A percentile compares a stretch with the other conserved stretches of the same genome.
Conservation (phyloP, 208 protist species). For the Leishmania guyanensis region DNA sequence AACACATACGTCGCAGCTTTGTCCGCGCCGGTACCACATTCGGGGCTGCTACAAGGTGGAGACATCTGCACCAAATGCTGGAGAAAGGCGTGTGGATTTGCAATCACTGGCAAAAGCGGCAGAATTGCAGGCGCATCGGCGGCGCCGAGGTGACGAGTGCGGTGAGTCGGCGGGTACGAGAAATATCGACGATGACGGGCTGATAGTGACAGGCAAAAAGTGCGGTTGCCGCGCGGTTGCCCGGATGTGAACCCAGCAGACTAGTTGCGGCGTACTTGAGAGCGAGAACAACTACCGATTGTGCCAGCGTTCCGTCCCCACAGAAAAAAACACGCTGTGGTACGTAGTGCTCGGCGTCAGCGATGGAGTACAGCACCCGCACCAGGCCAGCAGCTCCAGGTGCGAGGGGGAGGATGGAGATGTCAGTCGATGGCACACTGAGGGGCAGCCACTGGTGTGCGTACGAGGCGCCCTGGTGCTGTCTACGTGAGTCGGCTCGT, state of each 20-base stretch:
- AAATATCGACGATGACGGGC: not conserved
- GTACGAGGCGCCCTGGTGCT: conserved; percentile 16
- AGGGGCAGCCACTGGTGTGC: conserved; percentile 3
- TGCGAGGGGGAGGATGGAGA: not conserved
- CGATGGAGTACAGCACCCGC: not conserved
- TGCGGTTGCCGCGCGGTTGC: not conserved
- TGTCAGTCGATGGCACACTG: not conserved
- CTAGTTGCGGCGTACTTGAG: not conserved
- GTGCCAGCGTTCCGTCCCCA: not conserved
- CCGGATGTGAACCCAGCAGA: not conserved
- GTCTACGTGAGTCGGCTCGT: conserved; percentile 29
- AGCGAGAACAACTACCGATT: not conserved
- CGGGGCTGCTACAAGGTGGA: not conserved
- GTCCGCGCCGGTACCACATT: not conserved
- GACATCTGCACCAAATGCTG: conserved; percentile 34
- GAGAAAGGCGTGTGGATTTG: conserved; percentile 46
- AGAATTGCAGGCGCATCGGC: not conserved
- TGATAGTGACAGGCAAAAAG: not conserved
- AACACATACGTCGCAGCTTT: conserved; percentile 52
- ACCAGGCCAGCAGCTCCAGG: not conserved
- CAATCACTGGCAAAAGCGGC: conserved; percentile 24
- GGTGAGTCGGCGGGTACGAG: not conserved
- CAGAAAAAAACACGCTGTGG: not conserved
- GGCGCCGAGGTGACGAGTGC: not conserved
- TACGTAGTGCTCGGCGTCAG: conserved; percentile 13